A percentile compares a stretch with the other conserved stretches of the same genome.
Evolutionary conservation across 768 basidiomycete genomes (phyloP).

Genomic region (Candolleomyces aberdarensis): DNA sequence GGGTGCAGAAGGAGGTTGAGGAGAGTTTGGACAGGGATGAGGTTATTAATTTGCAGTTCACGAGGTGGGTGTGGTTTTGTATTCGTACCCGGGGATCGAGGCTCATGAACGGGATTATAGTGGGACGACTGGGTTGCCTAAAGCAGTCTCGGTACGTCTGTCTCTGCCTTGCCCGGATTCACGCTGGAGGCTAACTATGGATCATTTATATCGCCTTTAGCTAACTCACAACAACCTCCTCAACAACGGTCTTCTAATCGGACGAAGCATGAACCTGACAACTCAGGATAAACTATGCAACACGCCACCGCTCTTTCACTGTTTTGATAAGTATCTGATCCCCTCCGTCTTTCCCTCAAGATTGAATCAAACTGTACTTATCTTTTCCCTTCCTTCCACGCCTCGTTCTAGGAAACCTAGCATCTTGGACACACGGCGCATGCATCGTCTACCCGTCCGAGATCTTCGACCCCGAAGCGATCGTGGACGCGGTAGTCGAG

Average conservation of each 20-base stretch:
- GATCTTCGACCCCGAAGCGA: conserved; percentile 56
- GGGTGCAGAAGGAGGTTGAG: conserved; percentile 39
- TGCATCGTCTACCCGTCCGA: conserved; percentile 75
- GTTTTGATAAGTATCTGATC: conserved; percentile 69
- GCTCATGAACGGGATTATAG: conserved; percentile 31
- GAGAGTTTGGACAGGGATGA: conserved; percentile 55
- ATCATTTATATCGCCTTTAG: too few relatives aligned
- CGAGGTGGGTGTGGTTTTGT: conserved; percentile 48
- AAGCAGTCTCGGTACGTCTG: conserved; percentile 71
- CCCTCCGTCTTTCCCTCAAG: background rate
- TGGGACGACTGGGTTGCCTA: conserved; percentile 78
- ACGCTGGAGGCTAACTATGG: conserved; percentile 26
- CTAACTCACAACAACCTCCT: conserved; percentile 77
- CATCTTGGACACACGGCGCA: conserved; percentile 71
- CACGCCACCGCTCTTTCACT: conserved; percentile 82
- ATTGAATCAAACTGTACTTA: conserved; percentile 2
- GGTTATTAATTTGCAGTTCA: conserved; percentile 81
- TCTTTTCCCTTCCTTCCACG: conserved; percentile 38
- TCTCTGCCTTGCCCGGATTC: background rate
- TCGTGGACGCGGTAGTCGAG: conserved; percentile 65
- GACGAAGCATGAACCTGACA: conserved; percentile 66
- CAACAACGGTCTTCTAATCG: conserved; percentile 74
- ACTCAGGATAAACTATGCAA: conserved; percentile 73
- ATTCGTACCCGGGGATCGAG: background rate
- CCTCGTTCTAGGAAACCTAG: conserved; percentile 78